phyloP scores from a whole-genome alignment of 371 early-diverging fungal species.

The Apophysomyces trapeziformis region DNA sequence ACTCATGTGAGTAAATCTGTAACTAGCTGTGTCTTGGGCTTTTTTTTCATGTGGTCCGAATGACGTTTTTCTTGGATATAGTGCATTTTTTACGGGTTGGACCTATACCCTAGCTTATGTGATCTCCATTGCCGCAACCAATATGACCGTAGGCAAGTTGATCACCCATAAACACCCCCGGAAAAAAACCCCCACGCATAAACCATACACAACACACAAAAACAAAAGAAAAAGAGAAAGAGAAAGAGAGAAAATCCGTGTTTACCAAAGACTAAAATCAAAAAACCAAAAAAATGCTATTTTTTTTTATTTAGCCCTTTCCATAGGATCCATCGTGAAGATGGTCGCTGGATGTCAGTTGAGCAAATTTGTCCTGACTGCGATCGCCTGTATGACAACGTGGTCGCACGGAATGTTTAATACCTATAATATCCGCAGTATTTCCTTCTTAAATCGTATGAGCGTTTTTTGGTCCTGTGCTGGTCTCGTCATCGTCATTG shows the following conservation, averaged over 20 bases:
- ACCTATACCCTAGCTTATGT: conserved; percentile 42
- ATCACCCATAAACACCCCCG: not conserved
- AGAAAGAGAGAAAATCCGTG: too few relatives aligned
- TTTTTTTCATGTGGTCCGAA: not conserved
- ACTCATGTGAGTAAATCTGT: conserved; percentile 33
- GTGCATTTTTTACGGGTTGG: conserved; percentile 54
- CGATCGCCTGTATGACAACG: conserved; percentile 32
- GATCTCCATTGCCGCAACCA: conserved; percentile 46
- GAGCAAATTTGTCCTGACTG: conserved; percentile 28
- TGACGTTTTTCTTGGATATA: conserved; percentile 16
- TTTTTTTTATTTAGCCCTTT: conserved; percentile 19
- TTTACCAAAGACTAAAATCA: too few relatives aligned
- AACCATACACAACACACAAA: too few relatives aligned
- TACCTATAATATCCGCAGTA: conserved; percentile 22
- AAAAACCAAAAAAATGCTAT: not conserved
- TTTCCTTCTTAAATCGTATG: conserved; percentile 40
- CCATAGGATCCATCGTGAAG: conserved; percentile 35
- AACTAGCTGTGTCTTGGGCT: not conserved
- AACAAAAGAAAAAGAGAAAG: too few relatives aligned
- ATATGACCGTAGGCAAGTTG: conserved; percentile 45
- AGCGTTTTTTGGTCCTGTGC: conserved; percentile 51
- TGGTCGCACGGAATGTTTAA: conserved; percentile 39
- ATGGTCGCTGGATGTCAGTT: conserved; percentile 25
- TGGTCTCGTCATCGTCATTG: conserved; percentile 37
- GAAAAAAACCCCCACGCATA: too few relatives aligned